Base-by-base conservation (phyloP, 2,329 filamentous ascomycete species). In the Cadophora malorum region DNA sequence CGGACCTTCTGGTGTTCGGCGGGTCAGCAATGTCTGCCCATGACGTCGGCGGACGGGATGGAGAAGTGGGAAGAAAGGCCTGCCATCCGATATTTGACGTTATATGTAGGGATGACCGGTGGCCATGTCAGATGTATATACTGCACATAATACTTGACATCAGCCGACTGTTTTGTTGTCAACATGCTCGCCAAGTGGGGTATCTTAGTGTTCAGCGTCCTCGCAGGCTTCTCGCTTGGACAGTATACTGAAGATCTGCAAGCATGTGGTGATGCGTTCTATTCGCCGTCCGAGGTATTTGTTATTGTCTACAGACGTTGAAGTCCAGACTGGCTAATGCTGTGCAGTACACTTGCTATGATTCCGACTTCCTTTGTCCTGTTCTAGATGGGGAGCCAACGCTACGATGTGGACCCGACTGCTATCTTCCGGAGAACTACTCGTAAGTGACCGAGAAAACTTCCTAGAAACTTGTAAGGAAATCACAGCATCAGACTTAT, bases 311-410 rank as follows among this genome's bases (percentile, higher is more conserved):
- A 19, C 21, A 21, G n/a, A 1, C 35, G 49, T 1, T 31, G 6
- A 2, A 16, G 41, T 45, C 12, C 4, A 8, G 33, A 0, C 14
- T 41, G 14, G 31, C 38, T 55, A 3, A 61, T 21, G 14, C 35
- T 28, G 10, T 12, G 9, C 19, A 79, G 76, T 80, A 80, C 56
- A 79, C 77, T 1, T 80, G 79, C 72, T 81, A 80, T 70, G 74
- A 78, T 59, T 70, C 71, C 3, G 67, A 78, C 64, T 80, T 80
- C 63, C 74, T 80, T 3, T 81, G 79, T 64, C 79, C 79, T 0
- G 71, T 80, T 14, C 53, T 79, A 19, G 68, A 77, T 64, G 78
- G 76, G 31, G 67, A 72, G 31, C 72, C 77, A 14, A 79, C 78
- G 0, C 68, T 79, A 45, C 71, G 72, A 63, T 81, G 79, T 56